Conservation (phyloP, 2,329 filamentous ascomycete species). For the Salinomyces thailandicus region DNA sequence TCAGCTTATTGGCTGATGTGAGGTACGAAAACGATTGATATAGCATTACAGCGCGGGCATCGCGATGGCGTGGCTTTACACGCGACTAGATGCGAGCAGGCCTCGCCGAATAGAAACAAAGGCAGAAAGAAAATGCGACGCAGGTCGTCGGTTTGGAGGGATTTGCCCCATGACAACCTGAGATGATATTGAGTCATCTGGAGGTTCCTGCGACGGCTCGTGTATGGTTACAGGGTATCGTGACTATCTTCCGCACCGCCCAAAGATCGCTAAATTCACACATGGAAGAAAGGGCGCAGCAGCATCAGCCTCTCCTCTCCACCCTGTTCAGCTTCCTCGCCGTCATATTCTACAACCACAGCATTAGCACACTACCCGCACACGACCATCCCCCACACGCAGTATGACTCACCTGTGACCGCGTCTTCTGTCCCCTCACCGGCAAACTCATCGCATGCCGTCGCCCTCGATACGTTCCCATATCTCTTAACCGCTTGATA, state of each 20-base stretch:
- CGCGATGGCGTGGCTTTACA: no score
- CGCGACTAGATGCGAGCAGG: no score
- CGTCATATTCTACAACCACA: slow-evolving; percentile 45
- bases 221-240: slow-evolving; percentile 3
- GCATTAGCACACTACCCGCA: slow-evolving; percentile 1
- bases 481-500: slow-evolving; percentile 76
- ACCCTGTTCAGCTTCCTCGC: slow-evolving; percentile 49
- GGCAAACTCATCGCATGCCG: slow-evolving; percentile 89
- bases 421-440: slow-evolving; percentile 80
- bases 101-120: no score
- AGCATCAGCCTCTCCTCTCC: slow-evolving; percentile 37
- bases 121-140: no score
- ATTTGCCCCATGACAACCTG: no score
- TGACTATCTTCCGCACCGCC: background rate
- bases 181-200: no score
- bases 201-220: no score
- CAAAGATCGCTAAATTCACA: slow-evolving; percentile 5
- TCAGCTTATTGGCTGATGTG: slow-evolving; percentile 1
- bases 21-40: no score
- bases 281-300: background rate
- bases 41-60: no score
- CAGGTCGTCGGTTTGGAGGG: no score
- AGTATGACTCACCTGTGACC: slow-evolving; percentile 50
- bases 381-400: background rate
- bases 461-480: slow-evolving; percentile 79